Base-by-base conservation (phyloP, 768 basidiomycete species). In the Russula griseocarnosa region DNA sequence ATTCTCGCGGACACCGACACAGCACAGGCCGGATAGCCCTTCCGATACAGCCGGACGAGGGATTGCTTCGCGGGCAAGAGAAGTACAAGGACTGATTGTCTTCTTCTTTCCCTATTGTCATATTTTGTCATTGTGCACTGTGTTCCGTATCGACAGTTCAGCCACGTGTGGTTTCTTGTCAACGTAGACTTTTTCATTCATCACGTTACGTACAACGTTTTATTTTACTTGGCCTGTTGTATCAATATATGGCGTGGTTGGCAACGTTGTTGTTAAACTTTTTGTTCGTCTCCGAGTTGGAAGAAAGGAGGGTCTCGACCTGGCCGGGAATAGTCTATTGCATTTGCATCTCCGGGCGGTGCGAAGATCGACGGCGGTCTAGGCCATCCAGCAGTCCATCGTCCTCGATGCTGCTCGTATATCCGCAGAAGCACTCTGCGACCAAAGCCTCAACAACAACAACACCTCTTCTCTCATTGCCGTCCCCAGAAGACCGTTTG, bases 21-120 rank as follows among this genome's bases (percentile, higher is more conserved):
- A 61, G 59, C 22, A 24, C 44, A 10, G 71, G 71, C 10, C 71
- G 70, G 9, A 71, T 72, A 32, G 62, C 56, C 18, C 73, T 84
- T 59, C 79, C 83, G 49, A 76, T 82, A 10, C 62, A 66, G 26
- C 74, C 77, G 5, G 79, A 77, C 51, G 83, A 84, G 61, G 80
- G 79, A 5, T 67, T 83, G 60, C 67, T 82, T 56, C 77, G 78
- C 28, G 61, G 66, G 30, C 75, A 73, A 18, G 54, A 70, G 32
- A 67, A 69, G 49, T 71, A 62, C 40, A 55, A 69, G 67, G 56
- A 57, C 44, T 66, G 50, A 62, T 28, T 16, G 3, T 6, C 30
- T 46, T n/a, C 9, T 34, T 6, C 1, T 46, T 44, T 42, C 26
- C 30, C 52, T 8, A 58, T 36, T 55, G 30, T 36, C 38, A 28